Conservation (phyloP, 2,329 filamentous ascomycete genomes). For the Fusarium sp. region DNA sequence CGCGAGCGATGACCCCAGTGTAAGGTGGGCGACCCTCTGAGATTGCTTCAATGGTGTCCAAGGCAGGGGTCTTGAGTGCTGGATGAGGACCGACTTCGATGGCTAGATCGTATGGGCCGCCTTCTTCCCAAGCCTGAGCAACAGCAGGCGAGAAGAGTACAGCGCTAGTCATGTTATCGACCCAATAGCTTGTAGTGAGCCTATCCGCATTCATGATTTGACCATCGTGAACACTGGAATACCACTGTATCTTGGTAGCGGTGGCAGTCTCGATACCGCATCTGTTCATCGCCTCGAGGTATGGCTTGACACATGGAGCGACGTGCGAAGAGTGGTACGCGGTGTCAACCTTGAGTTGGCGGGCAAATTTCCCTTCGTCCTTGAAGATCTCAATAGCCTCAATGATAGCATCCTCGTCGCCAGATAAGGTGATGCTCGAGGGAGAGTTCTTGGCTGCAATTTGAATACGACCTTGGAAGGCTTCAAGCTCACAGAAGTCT, state of each 20-base stretch:
- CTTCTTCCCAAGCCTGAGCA: neutral
- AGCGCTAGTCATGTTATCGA: neutral
- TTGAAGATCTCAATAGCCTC: constrained; percentile 8
- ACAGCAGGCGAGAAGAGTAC: constrained; percentile 1
- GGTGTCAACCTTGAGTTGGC: constrained; percentile 8
- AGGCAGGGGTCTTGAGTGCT: neutral
- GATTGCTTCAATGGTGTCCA: neutral
- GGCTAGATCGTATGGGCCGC: neutral
- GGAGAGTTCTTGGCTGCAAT: constrained; percentile 1
- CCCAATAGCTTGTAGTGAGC: neutral
- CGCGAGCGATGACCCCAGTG: neutral
- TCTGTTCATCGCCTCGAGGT: neutral
- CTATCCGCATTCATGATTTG: neutral
- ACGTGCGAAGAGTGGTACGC: constrained; percentile 17
- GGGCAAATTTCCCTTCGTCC: constrained; percentile 3
- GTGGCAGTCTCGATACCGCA: neutral
- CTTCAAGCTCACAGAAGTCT: neutral
- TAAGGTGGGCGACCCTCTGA: neutral
- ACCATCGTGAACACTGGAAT: neutral
- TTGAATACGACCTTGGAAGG: neutral
- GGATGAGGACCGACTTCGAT: constrained; percentile 11
- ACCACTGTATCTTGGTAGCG: neutral
- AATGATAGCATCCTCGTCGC: constrained; percentile 49
- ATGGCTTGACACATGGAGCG: neutral
- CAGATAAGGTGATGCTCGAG: neutral